Percentiles rank a stretch among this genome's conserved stretches.
These are phyloP conservation scores for Pezicula carpinea DNA, from an alignment of 2,329 filamentous ascomycete genomes.

Conservation along the genomic window DNA sequence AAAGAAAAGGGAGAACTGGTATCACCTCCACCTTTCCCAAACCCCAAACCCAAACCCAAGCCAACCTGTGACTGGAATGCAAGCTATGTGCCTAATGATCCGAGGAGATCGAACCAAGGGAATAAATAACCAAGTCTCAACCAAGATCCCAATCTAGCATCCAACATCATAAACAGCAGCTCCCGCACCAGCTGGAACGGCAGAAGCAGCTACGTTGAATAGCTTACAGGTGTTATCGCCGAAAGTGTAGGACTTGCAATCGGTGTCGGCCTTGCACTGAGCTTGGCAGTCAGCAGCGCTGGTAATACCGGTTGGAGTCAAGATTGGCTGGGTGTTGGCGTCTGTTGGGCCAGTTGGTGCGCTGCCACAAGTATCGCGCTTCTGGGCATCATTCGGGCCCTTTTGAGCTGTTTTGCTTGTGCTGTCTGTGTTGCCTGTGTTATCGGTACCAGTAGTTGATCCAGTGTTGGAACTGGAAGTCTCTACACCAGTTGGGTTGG, in stretches of 20 bases:
- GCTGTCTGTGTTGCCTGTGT: conserved; percentile 1
- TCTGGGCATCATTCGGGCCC: background rate
- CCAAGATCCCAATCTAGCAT: conserved; percentile 2
- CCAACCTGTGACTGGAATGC: too few species aligned
- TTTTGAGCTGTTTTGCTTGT: background rate
- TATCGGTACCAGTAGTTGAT: background rate
- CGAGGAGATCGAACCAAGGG: too few species aligned
- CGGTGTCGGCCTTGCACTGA: conserved; percentile 4
- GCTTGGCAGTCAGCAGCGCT: conserved; percentile 3
- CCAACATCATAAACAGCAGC: conserved; percentile 11
- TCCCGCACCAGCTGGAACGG: conserved; percentile 7
- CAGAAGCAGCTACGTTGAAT: conserved; percentile 8
- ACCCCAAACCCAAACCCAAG: too few species aligned
- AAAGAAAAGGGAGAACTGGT: too few species aligned
- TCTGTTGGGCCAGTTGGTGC: conserved; percentile 2
- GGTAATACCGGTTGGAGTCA: conserved; percentile 1
- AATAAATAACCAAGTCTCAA: too few species aligned
- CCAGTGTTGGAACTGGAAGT: background rate
- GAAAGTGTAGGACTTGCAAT: conserved; percentile 4
- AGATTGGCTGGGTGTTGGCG: conserved; percentile 3
- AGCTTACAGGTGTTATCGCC: conserved; percentile 5
- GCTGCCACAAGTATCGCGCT: conserved; percentile 2
- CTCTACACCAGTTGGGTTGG: background rate
- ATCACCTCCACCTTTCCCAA: too few species aligned
- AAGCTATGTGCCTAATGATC: too few species aligned